Evolutionary conservation across 345 rosid species (phyloP).

Genomic region (Camelina hispida): DNA sequence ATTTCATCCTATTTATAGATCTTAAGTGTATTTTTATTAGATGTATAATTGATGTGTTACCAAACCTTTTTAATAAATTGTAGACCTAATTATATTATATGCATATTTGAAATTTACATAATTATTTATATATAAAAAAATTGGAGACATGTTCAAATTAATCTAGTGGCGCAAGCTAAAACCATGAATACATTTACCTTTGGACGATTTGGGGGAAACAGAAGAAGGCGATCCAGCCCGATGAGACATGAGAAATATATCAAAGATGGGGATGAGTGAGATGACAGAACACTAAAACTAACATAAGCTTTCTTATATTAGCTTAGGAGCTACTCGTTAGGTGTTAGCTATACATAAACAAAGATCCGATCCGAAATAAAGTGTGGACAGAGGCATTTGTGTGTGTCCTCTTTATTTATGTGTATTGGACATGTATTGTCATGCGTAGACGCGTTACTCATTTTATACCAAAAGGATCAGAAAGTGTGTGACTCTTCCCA

Average conservation of each 20-base stretch:
- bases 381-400: not conserved
- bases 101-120: too few relatives aligned
- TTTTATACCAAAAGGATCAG: not conserved
- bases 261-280: constrained; percentile 14
- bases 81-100: too few relatives aligned
- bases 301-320: constrained; percentile 18
- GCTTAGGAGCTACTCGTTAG: too few relatives aligned
- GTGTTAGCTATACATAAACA: not conserved
- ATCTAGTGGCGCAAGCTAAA: not conserved
- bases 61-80: too few relatives aligned
- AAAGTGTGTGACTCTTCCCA: not conserved
- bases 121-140: too few relatives aligned
- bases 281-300: constrained; percentile 6
- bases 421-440: constrained; percentile 30
- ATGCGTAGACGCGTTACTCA: constrained; percentile 34
- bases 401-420: constrained; percentile 23
- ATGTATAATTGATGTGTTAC: not conserved
- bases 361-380: not conserved
- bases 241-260: constrained; percentile 15
- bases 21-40: not conserved
- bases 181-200: constrained; percentile 6
- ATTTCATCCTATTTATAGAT: not conserved
- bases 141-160: not conserved
- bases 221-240: not conserved
- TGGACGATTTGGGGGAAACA: not conserved